These are phyloP conservation scores for Suillus weaverae DNA, from an alignment of 768 basidiomycete genomes.

Conservation along the genomic window DNA sequence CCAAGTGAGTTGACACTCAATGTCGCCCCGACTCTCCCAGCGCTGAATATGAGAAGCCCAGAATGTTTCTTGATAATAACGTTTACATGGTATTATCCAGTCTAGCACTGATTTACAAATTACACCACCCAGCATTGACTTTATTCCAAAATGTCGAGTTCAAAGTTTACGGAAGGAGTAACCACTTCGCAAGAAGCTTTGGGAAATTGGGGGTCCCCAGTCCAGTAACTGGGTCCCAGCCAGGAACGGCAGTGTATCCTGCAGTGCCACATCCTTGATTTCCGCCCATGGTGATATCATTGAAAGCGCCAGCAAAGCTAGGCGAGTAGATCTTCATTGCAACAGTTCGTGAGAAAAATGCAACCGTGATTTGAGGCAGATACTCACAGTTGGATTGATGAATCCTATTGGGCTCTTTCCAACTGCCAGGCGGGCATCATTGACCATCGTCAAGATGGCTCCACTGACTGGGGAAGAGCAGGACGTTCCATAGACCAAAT, in stretches of 20 bases:
- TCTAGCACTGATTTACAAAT: not conserved
- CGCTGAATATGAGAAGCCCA: not conserved
- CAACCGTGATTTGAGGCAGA: not conserved
- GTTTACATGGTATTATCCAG: not conserved
- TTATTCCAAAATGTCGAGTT: not conserved
- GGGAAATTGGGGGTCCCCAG: conserved; percentile 46
- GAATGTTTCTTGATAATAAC: not conserved
- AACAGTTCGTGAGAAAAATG: not conserved
- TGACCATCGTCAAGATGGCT: conserved; percentile 23
- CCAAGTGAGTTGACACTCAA: conserved; percentile 85
- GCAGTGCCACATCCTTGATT: conserved; percentile 41
- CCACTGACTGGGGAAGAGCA: conserved; percentile 25
- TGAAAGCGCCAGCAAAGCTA: conserved; percentile 39
- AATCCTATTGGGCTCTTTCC: conserved; percentile 32
- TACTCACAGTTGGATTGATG: conserved; percentile 27
- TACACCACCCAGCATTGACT: not conserved
- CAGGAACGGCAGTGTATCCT: conserved; percentile 27
- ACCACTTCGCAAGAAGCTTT: conserved; percentile 45
- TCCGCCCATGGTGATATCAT: conserved; percentile 43
- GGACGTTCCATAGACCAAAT: conserved; percentile 37
- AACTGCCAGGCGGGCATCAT: conserved; percentile 28
- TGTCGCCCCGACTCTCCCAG: conserved; percentile 53
- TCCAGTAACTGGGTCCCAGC: conserved; percentile 38
- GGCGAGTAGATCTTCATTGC: conserved; percentile 42
- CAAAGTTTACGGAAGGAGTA: conserved; percentile 35